phyloP scores from a whole-genome alignment of 306 rosid species.

The Quercus rubra region DNA sequence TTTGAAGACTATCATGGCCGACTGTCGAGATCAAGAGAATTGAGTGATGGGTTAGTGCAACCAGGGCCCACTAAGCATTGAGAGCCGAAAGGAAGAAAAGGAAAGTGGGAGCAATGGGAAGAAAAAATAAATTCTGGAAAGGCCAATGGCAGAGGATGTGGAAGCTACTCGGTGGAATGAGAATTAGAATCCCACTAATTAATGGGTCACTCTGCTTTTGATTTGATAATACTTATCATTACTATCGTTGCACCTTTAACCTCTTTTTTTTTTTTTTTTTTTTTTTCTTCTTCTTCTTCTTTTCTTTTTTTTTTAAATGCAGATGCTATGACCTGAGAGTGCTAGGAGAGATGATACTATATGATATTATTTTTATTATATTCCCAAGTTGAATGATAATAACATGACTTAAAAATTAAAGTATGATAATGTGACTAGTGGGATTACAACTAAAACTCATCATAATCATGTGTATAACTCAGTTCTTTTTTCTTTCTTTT shows the following conservation, averaged over 20 bases:
- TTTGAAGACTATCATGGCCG: slow-evolving; percentile 7
- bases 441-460: too few species aligned
- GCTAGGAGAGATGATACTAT: too few species aligned
- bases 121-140: slow-evolving; percentile 12
- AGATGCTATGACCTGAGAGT: too few species aligned
- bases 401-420: too few species aligned
- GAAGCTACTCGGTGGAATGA: slow-evolving; percentile 46
- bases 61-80: slow-evolving; percentile 55
- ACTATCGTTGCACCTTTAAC: slow-evolving; percentile 12
- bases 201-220: slow-evolving; percentile 18
- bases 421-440: too few species aligned
- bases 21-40: slow-evolving; percentile 34
- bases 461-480: too few species aligned
- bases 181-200: slow-evolving; percentile 74
- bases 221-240: slow-evolving; percentile 19
- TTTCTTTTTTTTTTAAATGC: too few species aligned
- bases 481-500: too few species aligned
- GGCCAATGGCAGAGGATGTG: slow-evolving; percentile 41
- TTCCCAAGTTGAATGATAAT: too few species aligned
- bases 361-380: too few species aligned
- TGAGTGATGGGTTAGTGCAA: slow-evolving; percentile 28
- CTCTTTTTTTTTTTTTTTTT: too few species aligned
- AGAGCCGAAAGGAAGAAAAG: slow-evolving; percentile 15
- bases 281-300: too few species aligned
- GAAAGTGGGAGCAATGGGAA: slow-evolving; percentile 6